Conservation (phyloP, 2,329 filamentous ascomycete species). For the Trichoderma pleuroti region DNA sequence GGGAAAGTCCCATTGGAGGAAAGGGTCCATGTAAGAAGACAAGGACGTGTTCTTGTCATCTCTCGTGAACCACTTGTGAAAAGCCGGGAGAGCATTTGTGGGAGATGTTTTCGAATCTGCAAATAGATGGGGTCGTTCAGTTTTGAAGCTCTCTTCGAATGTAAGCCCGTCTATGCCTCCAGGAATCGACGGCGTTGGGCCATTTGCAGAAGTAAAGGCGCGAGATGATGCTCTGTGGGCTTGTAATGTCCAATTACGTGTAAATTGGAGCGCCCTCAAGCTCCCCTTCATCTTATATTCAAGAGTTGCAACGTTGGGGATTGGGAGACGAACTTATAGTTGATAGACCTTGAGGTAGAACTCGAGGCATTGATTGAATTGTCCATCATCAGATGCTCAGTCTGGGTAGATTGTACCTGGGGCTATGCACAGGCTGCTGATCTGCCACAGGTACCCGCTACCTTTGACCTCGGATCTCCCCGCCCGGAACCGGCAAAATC, state of each 20-base stretch:
- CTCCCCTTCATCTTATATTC: neutral
- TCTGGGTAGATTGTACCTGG: neutral
- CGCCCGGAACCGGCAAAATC: conserved; percentile 28
- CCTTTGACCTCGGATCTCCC: neutral
- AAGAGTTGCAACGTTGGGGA: neutral
- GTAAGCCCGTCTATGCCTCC: conserved; percentile 28
- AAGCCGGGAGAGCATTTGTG: conserved; percentile 45
- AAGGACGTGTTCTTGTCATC: conserved; percentile 18
- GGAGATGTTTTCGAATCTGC: conserved; percentile 43
- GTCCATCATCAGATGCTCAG: neutral
- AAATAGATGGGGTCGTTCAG: conserved; percentile 48
- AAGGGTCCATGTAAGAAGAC: conserved; percentile 30
- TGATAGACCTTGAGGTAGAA: neutral
- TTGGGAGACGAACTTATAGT: neutral
- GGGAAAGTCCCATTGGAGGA: conserved; percentile 34
- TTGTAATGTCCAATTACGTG: neutral
- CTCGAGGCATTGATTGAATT: neutral
- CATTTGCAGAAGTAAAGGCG: neutral
- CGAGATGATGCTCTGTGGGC: neutral
- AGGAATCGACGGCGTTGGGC: neutral
- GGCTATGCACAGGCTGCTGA: neutral
- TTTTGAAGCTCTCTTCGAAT: conserved; percentile 56
- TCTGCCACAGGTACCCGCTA: neutral
- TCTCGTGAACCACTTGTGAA: conserved; percentile 56
- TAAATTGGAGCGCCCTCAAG: neutral